Evolutionary conservation across 495 filamentous ascomycete genomes (phyloP).

Genomic region (Immersiella caudata): DNA sequence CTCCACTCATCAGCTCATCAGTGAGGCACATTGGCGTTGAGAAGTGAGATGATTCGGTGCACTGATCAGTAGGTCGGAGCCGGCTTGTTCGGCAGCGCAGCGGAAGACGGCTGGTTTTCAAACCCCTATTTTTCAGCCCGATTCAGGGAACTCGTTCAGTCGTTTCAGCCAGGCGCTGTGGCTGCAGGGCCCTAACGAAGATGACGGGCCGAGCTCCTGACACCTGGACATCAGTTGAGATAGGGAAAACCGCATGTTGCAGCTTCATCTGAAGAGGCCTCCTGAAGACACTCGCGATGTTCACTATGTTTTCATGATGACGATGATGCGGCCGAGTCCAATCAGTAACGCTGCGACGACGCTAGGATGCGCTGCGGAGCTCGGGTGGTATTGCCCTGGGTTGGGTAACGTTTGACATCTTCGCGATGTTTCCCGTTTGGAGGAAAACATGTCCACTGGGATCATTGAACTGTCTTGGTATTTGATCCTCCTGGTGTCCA

Average conservation of each 20-base stretch:
- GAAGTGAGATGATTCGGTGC: not conserved
- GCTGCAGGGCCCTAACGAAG: not conserved
- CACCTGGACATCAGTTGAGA: too few species aligned
- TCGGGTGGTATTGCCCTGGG: not conserved
- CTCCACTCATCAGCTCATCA: not conserved
- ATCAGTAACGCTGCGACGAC: not conserved
- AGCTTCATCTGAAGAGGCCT: not conserved
- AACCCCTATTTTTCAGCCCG: not conserved
- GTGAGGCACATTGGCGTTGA: too few species aligned
- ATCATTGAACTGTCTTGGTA: not conserved
- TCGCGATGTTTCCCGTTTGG: not conserved
- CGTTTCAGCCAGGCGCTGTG: not conserved
- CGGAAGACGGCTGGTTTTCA: not conserved
- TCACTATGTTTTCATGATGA: not conserved
- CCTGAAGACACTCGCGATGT: not conserved
- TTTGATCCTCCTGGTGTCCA: not conserved
- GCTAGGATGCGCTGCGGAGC: not conserved
- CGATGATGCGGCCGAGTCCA: not conserved
- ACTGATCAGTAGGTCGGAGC: not conserved
- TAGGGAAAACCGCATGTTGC: too few species aligned
- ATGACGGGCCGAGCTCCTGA: not conserved
- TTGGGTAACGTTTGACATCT: not conserved
- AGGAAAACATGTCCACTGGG: not conserved
- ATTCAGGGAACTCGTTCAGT: not conserved
- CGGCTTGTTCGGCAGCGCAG: not conserved